Base-by-base conservation (phyloP, 1,284 basidiomycete genomes). In the Trichosporon coremiiforme region DNA sequence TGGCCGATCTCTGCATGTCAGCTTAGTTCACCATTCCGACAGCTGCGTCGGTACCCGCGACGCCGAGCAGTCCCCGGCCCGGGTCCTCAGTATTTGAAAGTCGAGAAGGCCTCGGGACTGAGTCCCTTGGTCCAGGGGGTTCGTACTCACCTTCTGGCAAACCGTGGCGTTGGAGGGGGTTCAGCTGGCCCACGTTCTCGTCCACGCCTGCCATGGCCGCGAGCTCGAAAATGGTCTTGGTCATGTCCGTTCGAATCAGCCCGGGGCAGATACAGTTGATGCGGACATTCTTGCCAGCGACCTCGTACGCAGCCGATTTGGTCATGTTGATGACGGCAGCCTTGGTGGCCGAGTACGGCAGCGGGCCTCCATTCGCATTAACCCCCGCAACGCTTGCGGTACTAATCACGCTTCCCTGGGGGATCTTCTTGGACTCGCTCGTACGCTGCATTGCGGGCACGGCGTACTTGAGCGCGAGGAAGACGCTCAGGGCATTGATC, bases 251-350 rank as follows among this genome's bases (percentile, higher is more conserved):
- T 83, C 83, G 50, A 76, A 97, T 94, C 64, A 97, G 83, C 20
- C 95, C 95, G 1, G 95, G 95, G 78, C 93, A 95, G 73, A 97
- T 89, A 17, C 91, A 88, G 82, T 97, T 97, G 73, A 96, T 90
- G 47, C 95, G 90, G 73, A 98, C 87, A 80, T 93, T 91, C 1
- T 89, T 90, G 74, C 87, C 90, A 71, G 89, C 87, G n/a, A 96
- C 86, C 80, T 94, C 92, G 81, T 91, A 93, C 1, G 90, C 87
- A 7, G 89, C 86, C 1, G 91, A 93, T 76, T 93, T 88, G 4
- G 93, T 94, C 71, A 97, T 88, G 60, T 89, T 93, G 81, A 94
- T 93, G 38, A 95, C 92, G 7, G 92, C 93, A 31, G 93, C 91
- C 85, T 95, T 95, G 76, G 91, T 93, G 62, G 93, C 93, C 73